A percentile compares a stretch with the other conserved stretches of the same genome.
Evolutionary conservation across 768 basidiomycete genomes (phyloP).

Genomic region (Tricholoma sp.): DNA sequence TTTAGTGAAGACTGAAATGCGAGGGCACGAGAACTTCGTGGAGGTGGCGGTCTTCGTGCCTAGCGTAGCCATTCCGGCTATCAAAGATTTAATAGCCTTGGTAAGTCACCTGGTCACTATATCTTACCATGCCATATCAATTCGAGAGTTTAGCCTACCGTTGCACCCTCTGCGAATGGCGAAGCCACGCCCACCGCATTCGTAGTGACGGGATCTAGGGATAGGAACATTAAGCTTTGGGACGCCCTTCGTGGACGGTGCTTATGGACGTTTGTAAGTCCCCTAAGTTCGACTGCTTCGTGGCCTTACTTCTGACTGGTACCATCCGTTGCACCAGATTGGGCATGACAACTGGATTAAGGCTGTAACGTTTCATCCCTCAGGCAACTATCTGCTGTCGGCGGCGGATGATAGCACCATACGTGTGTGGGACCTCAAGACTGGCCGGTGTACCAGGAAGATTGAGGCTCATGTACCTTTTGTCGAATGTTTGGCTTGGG

Average conservation of each 20-base stretch:
- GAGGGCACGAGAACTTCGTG: slow-evolving; percentile 70
- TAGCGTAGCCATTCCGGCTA: slow-evolving; percentile 45
- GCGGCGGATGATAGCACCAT: slow-evolving; percentile 58
- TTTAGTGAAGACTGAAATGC: slow-evolving; percentile 57
- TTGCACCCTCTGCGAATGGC: slow-evolving; percentile 1
- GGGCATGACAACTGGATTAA: slow-evolving; percentile 73
- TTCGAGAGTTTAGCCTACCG: slow-evolving; percentile 2
- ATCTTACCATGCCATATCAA: not conserved
- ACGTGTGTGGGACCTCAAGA: not conserved
- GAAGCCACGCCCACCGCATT: slow-evolving; percentile 30
- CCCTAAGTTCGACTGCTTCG: not conserved
- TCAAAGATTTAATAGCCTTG: slow-evolving; percentile 53
- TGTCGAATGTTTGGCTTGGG: not conserved
- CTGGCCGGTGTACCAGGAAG: not conserved
- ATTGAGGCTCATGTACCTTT: not conserved
- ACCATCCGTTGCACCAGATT: slow-evolving; percentile 13
- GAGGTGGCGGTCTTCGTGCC: slow-evolving; percentile 69
- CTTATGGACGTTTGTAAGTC: slow-evolving; percentile 48
- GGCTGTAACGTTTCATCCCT: slow-evolving; percentile 65
- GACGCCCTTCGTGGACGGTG: slow-evolving; percentile 63
- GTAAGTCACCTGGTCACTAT: not conserved
- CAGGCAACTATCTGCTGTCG: slow-evolving; percentile 64
- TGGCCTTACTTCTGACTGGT: not conserved
- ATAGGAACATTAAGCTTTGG: slow-evolving; percentile 74
- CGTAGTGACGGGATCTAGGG: slow-evolving; percentile 64